These are phyloP conservation scores for Logfia minima DNA, from an alignment of 129 eudicot species.

Conservation along the genomic window DNA sequence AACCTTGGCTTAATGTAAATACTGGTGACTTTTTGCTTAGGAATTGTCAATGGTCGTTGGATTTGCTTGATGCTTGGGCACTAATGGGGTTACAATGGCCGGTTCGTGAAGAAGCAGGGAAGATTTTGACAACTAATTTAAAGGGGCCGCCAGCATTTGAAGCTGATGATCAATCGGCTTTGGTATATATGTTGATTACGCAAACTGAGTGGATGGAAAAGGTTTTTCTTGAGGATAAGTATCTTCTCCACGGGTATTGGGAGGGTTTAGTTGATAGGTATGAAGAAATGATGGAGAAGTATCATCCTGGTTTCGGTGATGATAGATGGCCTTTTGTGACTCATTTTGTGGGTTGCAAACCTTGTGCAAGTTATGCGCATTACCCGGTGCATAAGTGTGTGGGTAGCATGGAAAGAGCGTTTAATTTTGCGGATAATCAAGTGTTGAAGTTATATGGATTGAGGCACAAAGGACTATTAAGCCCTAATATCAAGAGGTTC, in stretches of 20 bases:
- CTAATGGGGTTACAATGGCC: slow-evolving; percentile 95
- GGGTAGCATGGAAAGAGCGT: slow-evolving; percentile 90
- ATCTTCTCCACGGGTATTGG: slow-evolving; percentile 87
- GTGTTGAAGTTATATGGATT: slow-evolving; percentile 84
- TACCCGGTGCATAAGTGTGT: slow-evolving; percentile 85
- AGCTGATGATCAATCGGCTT: slow-evolving; percentile 98
- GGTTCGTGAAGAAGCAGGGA: slow-evolving; percentile 81
- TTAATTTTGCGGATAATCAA: slow-evolving; percentile 95
- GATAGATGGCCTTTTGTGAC: slow-evolving; percentile 98
- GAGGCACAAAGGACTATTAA: slow-evolving; percentile 83
- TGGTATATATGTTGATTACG: slow-evolving; percentile 64
- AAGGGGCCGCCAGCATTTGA: slow-evolving; percentile 86
- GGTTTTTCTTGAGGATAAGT: slow-evolving; percentile 76
- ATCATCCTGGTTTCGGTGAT: slow-evolving; percentile 87
- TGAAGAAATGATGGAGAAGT: slow-evolving; percentile 83
- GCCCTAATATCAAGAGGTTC: slow-evolving; percentile 78
- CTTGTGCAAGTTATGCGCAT: slow-evolving; percentile 90
- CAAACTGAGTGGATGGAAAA: slow-evolving; percentile 71
- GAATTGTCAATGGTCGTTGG: slow-evolving; percentile 92
- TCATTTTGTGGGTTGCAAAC: slow-evolving; percentile 96
- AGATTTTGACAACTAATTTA: slow-evolving; percentile 65
- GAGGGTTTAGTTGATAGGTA: slow-evolving; percentile 80
- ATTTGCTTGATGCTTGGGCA: slow-evolving; percentile 87
- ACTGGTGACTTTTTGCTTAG: slow-evolving; percentile 77
- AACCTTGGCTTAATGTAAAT: slow-evolving; percentile 84